Conservation (phyloP, 202 grass and related monocot species). For the Setaria italica region DNA sequence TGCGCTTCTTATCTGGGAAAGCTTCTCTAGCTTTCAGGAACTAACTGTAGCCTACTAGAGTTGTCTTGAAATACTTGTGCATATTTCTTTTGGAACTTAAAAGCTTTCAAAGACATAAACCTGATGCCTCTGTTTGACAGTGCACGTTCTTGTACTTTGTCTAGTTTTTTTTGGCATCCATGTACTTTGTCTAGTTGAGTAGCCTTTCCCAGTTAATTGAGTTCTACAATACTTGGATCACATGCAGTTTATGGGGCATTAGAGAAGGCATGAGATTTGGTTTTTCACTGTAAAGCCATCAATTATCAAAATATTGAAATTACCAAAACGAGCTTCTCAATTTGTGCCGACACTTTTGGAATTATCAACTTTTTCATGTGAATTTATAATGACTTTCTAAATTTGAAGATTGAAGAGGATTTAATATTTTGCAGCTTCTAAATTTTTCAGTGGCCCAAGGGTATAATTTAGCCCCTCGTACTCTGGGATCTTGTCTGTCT, state of each 20-base stretch:
- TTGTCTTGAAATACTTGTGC: neutral
- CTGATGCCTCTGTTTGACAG: neutral
- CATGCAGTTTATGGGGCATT: neutral
- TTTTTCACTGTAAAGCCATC: neutral
- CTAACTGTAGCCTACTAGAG: neutral
- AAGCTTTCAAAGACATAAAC: neutral
- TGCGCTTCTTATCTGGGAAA: neutral
- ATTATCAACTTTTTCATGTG: neutral
- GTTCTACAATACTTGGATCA: neutral
- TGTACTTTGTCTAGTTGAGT: neutral
- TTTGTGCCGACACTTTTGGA: neutral
- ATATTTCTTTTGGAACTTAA: neutral
- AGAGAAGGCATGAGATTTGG: neutral
- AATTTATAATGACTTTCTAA: neutral
- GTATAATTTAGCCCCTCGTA: neutral
- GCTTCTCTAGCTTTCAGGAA: neutral
- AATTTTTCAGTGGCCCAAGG: neutral
- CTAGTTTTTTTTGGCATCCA: neutral
- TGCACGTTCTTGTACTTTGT: neutral
- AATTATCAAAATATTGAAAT: neutral
- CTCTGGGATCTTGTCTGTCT: neutral
- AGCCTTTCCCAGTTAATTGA: neutral
- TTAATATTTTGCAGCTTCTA: neutral
- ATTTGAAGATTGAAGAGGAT: neutral
- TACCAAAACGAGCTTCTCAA: neutral